Evolutionary conservation across 2,329 filamentous ascomycete genomes (phyloP).

Genomic region (Pestalotiopsis fici): DNA sequence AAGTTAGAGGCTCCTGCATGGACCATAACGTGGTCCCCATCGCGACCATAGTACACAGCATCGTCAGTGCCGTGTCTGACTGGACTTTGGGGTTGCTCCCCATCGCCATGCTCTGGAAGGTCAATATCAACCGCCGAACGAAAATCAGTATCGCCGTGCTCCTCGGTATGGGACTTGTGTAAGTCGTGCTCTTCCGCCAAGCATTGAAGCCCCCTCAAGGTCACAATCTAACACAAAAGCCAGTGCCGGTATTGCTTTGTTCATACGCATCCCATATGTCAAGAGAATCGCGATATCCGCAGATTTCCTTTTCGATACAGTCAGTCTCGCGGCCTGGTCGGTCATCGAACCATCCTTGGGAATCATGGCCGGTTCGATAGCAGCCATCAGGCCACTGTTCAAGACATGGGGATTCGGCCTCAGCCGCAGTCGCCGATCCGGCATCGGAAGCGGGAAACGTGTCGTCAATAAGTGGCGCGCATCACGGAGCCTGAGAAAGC

Average conservation of each 20-base stretch:
- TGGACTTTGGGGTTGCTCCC: conserved; percentile 51
- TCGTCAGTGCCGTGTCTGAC: conserved; percentile 45
- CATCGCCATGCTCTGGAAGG: conserved; percentile 49
- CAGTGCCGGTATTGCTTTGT: conserved; percentile 38
- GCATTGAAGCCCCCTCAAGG: not conserved
- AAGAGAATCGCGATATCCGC: conserved; percentile 24
- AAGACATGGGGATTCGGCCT: conserved; percentile 22
- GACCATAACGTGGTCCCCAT: conserved; percentile 38
- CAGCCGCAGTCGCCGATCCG: not conserved
- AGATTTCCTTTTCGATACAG: conserved; percentile 30
- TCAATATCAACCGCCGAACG: conserved; percentile 47
- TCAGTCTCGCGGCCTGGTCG: conserved; percentile 30
- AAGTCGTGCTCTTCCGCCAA: conserved; percentile 16
- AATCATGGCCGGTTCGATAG: conserved; percentile 33
- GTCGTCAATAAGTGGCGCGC: not conserved
- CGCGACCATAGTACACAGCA: conserved; percentile 46
- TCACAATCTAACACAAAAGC: not conserved
- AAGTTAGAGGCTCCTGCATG: conserved; percentile 39
- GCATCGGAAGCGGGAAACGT: not conserved
- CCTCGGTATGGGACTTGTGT: conserved; percentile 52
- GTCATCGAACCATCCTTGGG: conserved; percentile 33
- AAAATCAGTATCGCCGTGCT: conserved; percentile 48
- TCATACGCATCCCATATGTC: conserved; percentile 37
- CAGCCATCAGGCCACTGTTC: conserved; percentile 31
- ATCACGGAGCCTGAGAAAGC: not conserved